Evolutionary conservation across 257 asterid species (phyloP).

Genomic region (Avicennia marina): DNA sequence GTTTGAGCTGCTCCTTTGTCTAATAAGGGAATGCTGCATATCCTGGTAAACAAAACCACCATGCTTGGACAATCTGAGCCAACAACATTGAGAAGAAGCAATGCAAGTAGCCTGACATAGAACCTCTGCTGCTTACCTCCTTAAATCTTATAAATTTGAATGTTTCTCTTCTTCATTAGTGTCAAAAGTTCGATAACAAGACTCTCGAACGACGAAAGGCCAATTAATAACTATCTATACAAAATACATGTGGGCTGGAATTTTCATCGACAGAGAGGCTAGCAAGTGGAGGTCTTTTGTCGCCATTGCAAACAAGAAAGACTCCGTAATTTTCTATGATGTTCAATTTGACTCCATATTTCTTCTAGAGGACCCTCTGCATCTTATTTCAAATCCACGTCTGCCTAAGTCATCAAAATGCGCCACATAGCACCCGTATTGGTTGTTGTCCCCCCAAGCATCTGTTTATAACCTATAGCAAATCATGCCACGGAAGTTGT

Average conservation of each 20-base stretch:
- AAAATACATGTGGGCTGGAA: background rate
- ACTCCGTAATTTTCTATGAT: too few species aligned
- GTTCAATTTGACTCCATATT: too few species aligned
- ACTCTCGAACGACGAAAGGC: background rate
- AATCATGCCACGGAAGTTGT: too few species aligned
- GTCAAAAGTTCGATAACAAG: background rate
- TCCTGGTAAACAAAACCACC: background rate
- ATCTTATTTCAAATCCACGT: too few species aligned
- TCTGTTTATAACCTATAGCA: too few species aligned
- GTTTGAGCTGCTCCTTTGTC: background rate
- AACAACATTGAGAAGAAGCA: background rate
- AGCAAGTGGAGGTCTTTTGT: too few species aligned
- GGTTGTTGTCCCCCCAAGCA: too few species aligned
- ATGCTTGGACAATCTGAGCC: background rate
- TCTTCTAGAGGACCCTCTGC: too few species aligned
- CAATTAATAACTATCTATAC: background rate
- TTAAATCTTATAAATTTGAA: background rate
- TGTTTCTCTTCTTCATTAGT: background rate
- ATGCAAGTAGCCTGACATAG: too few species aligned
- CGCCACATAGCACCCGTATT: too few species aligned
- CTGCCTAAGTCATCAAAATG: too few species aligned
- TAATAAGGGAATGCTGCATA: background rate
- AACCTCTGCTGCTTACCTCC: background rate
- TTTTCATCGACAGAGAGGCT: background rate
- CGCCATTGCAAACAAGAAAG: too few species aligned